phyloP scores from a whole-genome alignment of 495 filamentous ascomycete genomes.

The Beverwykella pulmonaria region DNA sequence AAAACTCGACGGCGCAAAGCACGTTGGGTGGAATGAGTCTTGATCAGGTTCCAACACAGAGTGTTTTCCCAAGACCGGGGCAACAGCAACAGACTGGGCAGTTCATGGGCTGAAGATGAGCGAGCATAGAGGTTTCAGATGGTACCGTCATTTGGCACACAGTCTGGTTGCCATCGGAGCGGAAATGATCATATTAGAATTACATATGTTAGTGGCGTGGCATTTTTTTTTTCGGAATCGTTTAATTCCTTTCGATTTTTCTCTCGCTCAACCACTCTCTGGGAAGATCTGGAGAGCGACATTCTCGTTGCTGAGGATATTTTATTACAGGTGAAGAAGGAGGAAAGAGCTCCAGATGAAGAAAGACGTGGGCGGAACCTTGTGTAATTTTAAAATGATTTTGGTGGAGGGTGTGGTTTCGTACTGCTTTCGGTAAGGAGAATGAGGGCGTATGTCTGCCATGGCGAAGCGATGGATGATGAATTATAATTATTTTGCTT shows the following conservation, averaged over 20 bases:
- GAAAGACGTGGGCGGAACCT: neutral
- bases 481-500: neutral
- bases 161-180: neutral
- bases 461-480: too few species aligned
- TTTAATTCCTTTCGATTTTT: neutral
- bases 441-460: too few species aligned
- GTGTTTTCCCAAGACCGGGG: conserved; percentile 82
- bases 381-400: neutral
- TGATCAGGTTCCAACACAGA: conserved; percentile 76
- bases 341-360: neutral
- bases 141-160: neutral
- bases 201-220: neutral
- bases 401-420: neutral
- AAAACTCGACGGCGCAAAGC: conserved; percentile 62
- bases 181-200: neutral
- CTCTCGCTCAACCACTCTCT: neutral
- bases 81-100: conserved; percentile 39
- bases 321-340: neutral
- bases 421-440: too few species aligned
- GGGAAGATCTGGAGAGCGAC: neutral
- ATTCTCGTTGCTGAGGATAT: neutral
- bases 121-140: neutral
- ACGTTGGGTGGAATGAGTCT: conserved; percentile 75
- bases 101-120: neutral
- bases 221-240: neutral